These are phyloP conservation scores for Datisca glomerata DNA, from an alignment of 306 rosid genomes.

Conservation along the genomic window DNA sequence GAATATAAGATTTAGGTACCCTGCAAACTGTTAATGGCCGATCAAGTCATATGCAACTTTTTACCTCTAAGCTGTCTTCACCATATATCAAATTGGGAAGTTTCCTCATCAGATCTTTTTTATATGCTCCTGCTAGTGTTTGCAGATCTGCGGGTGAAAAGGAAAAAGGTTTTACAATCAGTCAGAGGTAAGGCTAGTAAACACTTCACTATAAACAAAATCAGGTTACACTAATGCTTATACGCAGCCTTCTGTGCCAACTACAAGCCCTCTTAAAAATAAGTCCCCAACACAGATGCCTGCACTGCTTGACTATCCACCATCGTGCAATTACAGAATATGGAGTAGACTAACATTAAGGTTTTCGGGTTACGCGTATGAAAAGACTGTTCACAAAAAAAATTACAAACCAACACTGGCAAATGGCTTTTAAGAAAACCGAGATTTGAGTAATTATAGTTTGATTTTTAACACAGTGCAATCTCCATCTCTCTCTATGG, in stretches of 20 bases:
- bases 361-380: too few species aligned
- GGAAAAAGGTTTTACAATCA: background rate
- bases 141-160: background rate
- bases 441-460: too few species aligned
- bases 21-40: background rate
- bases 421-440: too few species aligned
- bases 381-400: too few species aligned
- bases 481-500: too few species aligned
- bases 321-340: too few species aligned
- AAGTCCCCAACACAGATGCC: background rate
- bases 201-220: too few species aligned
- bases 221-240: background rate
- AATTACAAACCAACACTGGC: too few species aligned
- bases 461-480: too few species aligned
- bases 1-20: background rate
- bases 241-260: background rate
- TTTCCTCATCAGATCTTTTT: background rate
- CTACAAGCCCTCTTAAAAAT: background rate
- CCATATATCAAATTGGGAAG: background rate
- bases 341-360: too few species aligned
- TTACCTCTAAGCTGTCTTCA: background rate
- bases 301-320: background rate
- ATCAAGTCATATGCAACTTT: too few species aligned
- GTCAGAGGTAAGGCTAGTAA: background rate
- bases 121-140: background rate